Evolutionary conservation across 164 flowering plant species (phyloP), one percentile per base, ranked within the genome.

Genomic region (Brasenia schreberi): DNA sequence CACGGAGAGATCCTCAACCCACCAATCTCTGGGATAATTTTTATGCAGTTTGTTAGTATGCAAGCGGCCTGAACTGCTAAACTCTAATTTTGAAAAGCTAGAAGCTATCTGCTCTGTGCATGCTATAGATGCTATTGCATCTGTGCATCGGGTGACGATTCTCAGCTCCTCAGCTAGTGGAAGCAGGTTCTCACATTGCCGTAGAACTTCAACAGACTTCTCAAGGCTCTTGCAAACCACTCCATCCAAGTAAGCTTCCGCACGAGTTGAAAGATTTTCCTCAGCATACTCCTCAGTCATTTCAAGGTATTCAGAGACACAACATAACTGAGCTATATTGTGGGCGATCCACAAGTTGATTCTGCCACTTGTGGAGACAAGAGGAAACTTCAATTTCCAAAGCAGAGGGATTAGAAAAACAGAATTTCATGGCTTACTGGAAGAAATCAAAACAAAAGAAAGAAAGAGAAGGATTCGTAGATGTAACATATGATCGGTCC

Each of bases 101-200:
- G 98, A 90, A 33, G 96, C 96, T 67, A 89, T 88, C 69, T 88
- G 96, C 79, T 93, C 98, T 5, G 77, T 84, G 65, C 97, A 88
- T 16, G 96, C 87, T 72, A 87, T 93, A 62, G 92, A 81, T n/a
- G 97, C 98, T 71, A 93, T 82, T 6, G 92, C 86, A 60, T 93
- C 96, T 4, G 86, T 79, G 77, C 97, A 90, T 11, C 86, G 80
- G 71, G 78, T 66, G 7, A 83, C 87, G 19, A 93, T 77, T 61
- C 78, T 83, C 56, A 93, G 84, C 80, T 90, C 94, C 58, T 93
- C 97, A 6, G 97, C 96, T 18, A 89, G 91, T 63, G 97, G 96
- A 39, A 89, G 87, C 9, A 93, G 75, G 70, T 68, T 80, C 74
- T 90, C 97, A 64, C 95, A 89, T 64, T 84, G 87, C 61, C 81